Evolutionary conservation across 768 basidiomycete species (phyloP), one percentile per base, ranked within the genome.

Genomic region (Termitomyces sp.): DNA sequence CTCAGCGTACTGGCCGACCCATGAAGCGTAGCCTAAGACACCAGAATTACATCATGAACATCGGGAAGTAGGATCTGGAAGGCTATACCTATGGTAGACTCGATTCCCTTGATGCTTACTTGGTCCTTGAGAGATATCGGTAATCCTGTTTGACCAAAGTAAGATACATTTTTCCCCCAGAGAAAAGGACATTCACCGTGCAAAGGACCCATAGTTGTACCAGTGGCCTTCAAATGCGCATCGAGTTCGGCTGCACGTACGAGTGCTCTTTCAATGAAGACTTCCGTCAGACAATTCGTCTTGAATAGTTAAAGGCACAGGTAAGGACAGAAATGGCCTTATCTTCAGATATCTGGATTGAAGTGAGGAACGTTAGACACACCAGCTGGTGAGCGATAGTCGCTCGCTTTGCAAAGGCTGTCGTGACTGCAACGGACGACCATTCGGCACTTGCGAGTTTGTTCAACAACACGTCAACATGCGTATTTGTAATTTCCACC

Each of bases 231-330:
- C 43, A 89, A 69, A 59, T 83, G 71, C 5, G 80, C 81, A 63
- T 94, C 93, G 4, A 93, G 76, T 66, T 84, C 79, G 16, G 77
- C 70, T 2, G 93, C 92, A 10, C 85, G 77, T 14, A 70, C 72
- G 4, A 91, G 73, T 0, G 88, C 92, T 5, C 80, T 77, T 24
- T 92, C 87, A 52, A 91, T 79, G 64, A 89, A 91, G n/a, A 91
- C 85, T 69, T 93, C 91, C 0, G 91, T 93, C 37, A 93, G 67
- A 67, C 92, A 93, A 62, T 92, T 92, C 5, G 84, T 84, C 89
- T 91, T 36, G 22, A 26, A 14, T 12, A 36, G 20, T 37, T 2
- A 16, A 64, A 46, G 14, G 14, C 22, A 33, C 32, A 1, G 40
- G 14, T 18, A 20, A 49, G 33, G 22, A n/a, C 10, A 37, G 30